Percentiles rank a stretch among this genome's conserved stretches.
phyloP scores from a whole-genome alignment of 148 eudicot genomes.

The Nepenthes gracilis region DNA sequence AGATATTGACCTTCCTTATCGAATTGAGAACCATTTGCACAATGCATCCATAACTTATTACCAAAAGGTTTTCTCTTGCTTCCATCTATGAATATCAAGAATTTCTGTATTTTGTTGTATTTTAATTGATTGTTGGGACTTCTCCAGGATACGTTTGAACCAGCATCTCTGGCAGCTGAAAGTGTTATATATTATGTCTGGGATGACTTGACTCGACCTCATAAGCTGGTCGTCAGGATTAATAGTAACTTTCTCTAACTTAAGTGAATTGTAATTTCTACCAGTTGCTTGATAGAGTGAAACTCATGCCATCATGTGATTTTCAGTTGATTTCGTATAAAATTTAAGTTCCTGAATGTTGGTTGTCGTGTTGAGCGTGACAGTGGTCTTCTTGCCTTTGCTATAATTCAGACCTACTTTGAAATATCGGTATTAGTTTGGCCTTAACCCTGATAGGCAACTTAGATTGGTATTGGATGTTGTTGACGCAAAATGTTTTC shows the following conservation, averaged over 20 bases:
- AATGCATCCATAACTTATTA: constrained; percentile 63
- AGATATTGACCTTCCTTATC: constrained; percentile 53
- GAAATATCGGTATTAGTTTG: no score
- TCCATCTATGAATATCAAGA: neutral
- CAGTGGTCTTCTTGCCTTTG: no score
- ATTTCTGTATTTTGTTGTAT: neutral
- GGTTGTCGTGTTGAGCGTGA: no score
- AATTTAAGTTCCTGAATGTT: no score
- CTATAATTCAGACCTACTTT: no score
- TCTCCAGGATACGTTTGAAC: constrained; percentile 61
- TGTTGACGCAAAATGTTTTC: no score
- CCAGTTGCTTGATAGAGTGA: neutral
- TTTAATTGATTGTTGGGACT: constrained; percentile 8
- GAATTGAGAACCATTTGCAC: constrained; percentile 69
- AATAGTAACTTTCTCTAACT: constrained; percentile 38
- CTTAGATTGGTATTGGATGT: no score
- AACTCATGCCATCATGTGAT: no score
- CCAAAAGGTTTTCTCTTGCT: constrained; percentile 58
- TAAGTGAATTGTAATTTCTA: neutral
- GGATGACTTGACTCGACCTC: constrained; percentile 87
- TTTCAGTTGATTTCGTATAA: no score
- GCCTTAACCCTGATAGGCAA: no score
- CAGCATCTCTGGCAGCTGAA: constrained; percentile 64
- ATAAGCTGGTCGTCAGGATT: constrained; percentile 66
- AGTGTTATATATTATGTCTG: constrained; percentile 62